Base-by-base conservation (phyloP, 495 filamentous ascomycete genomes). In the Schizothecium vesticola region DNA sequence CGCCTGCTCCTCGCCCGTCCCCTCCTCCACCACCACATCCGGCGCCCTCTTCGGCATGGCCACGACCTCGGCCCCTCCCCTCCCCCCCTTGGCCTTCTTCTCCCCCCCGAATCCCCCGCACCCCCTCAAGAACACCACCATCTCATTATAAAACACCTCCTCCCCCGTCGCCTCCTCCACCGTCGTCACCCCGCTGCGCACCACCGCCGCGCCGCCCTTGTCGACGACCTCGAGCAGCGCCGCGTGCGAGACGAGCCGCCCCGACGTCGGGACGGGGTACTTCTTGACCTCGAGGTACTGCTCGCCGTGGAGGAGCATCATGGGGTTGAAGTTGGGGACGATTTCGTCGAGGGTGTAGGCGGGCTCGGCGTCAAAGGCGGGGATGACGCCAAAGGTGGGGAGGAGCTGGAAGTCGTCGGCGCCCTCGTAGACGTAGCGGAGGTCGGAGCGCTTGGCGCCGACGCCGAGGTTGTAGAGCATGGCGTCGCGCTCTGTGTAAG, bases 231-330 rank as follows among this genome's bases (percentile, higher is more conserved):
- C 95, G 68, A 99, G 86, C 69, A 99, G 90, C 78, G 90, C 90
- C 64, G 90, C 91, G 80, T 90, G 91, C 70, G 90, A 93, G 76
- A 93, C 79, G 51, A 96, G 89, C 55, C 87, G 90, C 60, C 86
- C 92, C 60, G 88, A 85, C 62, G 95, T 98, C 31, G 96, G 95
- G 79, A 99, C 93, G 61, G 96, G 95, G 83, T 88, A 97, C 79
- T 94, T 92, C 77, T 89, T 89, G 77, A 99, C 87, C 79, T 98
- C 96, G 71, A 98, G 92, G 85, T 94, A 99, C 82, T 99, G 95
- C 83, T 99, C 95, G 74, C 95, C 95, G 84, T 99, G 95, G 22
- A 99, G 89, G 62, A 99, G 88, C 94, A 98, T 97, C 96, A 97
- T 99, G 70, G 94, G 94, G 6, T 86, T 91, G 86, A 96, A 99